Percentiles rank a stretch among this genome's conserved stretches.
These are phyloP conservation scores for Cystobasidium sp. DNA, from an alignment of 1,284 basidiomycete species.

Conservation along the genomic window DNA sequence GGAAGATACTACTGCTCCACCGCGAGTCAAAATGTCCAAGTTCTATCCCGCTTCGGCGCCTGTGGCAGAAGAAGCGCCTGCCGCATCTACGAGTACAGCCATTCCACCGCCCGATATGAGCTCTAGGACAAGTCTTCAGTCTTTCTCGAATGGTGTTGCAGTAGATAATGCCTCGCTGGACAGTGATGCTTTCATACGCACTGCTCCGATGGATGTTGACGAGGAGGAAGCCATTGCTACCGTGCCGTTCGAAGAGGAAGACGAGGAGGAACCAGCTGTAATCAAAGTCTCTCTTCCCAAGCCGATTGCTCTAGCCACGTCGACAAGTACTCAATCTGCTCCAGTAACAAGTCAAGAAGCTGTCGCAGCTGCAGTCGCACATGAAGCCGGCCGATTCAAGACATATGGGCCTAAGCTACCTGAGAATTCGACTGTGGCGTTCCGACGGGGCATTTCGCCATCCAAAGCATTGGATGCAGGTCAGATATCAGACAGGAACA, in stretches of 20 bases:
- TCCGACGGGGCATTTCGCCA: slow-evolving; percentile 33
- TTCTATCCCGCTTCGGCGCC: background rate
- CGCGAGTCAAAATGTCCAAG: slow-evolving; percentile 30
- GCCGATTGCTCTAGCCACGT: background rate
- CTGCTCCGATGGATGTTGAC: background rate
- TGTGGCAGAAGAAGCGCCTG: background rate
- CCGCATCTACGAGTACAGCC: background rate
- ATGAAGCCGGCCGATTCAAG: slow-evolving; percentile 26
- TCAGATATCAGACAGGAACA: slow-evolving; percentile 8
- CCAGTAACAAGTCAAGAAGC: background rate
- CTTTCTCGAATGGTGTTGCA: background rate
- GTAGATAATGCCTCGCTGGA: background rate
- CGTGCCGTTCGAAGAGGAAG: slow-evolving; percentile 16
- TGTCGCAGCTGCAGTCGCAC: background rate
- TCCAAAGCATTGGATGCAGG: slow-evolving; percentile 11
- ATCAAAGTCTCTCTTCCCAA: slow-evolving; percentile 39
- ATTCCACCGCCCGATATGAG: background rate
- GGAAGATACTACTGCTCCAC: background rate
- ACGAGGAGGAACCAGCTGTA: background rate
- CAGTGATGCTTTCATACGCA: slow-evolving; percentile 6
- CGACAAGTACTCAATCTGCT: background rate
- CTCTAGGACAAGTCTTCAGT: background rate
- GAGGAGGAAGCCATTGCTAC: slow-evolving; percentile 31
- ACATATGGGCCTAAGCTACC: slow-evolving; percentile 34
- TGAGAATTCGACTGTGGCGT: slow-evolving; percentile 33